Evolutionary conservation across 176 grass and related monocot species (phyloP), one percentile per base, ranked within the genome.

Genomic region (Zizania latifolia): DNA sequence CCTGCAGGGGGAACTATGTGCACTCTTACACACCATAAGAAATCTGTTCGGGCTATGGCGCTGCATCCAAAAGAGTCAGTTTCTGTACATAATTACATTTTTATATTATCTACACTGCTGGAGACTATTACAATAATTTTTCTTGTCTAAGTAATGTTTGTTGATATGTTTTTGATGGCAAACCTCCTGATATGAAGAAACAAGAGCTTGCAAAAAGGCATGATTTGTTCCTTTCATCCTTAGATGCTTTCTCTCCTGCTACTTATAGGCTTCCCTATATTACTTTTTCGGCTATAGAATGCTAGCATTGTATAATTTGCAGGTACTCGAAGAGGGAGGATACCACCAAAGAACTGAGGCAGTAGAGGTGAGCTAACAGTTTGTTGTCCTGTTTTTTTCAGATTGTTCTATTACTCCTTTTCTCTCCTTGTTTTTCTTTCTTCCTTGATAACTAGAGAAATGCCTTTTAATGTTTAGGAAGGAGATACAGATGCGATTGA

Each of bases 151-250:
- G n/a, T n/a, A n/a, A n/a, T n/a, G n/a, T n/a, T n/a, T n/a, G n/a
- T n/a, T n/a, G 93, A 79, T 97, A 98, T 84, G 89, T 98, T 78
- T 98, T 98, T 77, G 95, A 98, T 60, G 95, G 95, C 15, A 89
- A 94, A 50, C 95, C 95, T 68, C 95, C 95, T n/a, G 95, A 92
- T 53, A 37, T 94, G 84, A 98, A 98, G 88, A 92, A 89, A 57
- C 68, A 89, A 57, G 91, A 94, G 69, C 91, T 98, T 69, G 82
- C 82, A 31, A 98, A 92, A 84, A 92, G 95, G 94, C 56, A 92
- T 22, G 63, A 41, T 57, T 13, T 71, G 36, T 48, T 51, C 67
- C 29, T 70, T 83, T 62, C 32, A 22, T 60, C 22, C n/a, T 23
- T 50, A 12, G 46, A n/a, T 58, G 16, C 65, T 77, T 26, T 15